Evolutionary conservation across 805 yeast genomes (phyloP), one percentile per base, ranked within the genome.

Genomic region (Metschnikowia rubicola): DNA sequence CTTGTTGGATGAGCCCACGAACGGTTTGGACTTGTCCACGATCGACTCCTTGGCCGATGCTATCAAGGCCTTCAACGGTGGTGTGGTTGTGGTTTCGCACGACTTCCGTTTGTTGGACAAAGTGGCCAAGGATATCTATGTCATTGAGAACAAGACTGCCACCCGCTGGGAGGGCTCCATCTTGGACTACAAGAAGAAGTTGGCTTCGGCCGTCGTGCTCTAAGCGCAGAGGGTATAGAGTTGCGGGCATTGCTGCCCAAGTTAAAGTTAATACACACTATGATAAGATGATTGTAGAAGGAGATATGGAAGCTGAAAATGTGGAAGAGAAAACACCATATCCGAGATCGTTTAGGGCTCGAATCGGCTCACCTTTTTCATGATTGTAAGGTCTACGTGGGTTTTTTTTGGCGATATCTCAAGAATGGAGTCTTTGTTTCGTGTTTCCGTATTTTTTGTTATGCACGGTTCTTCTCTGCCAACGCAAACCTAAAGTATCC

Each of bases 41-140:
- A 94, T 94, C 66, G 99, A 94, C 73, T 94, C 99, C 37, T 78
- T 94, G 62, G 99, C 97, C 44, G 96, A 86, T 47, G 99, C 99
- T 55, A 92, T 94, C 67, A 84, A 90, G 57, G 86, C 81, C 30
- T 94, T 88, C 79, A 87, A 84, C 66, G 99, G 99, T 74, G 99
- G 99, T 80, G 97, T 92, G 45, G 96, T 90, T 57, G 96, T 94
- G 50, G 99, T 94, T 56, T 90, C 97, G 53, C 99, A 94, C 81
- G 99, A 94, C 77, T 94, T 94, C 92, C 86, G 98, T 75, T 80
- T 94, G 63, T 80, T 94, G 70, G 97, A 92, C 71, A 91, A 89
- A 77, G 88, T 94, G 66, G 99, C 99, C 46, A 88, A 92, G 77
- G 98, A 94, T 65, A 94, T 94, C 68, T 92, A 78, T 64, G 99